Evolutionary conservation across 2,329 filamentous ascomycete genomes (phyloP), one percentile per base, ranked within the genome.

Genomic region (Coleophoma cylindrospora): DNA sequence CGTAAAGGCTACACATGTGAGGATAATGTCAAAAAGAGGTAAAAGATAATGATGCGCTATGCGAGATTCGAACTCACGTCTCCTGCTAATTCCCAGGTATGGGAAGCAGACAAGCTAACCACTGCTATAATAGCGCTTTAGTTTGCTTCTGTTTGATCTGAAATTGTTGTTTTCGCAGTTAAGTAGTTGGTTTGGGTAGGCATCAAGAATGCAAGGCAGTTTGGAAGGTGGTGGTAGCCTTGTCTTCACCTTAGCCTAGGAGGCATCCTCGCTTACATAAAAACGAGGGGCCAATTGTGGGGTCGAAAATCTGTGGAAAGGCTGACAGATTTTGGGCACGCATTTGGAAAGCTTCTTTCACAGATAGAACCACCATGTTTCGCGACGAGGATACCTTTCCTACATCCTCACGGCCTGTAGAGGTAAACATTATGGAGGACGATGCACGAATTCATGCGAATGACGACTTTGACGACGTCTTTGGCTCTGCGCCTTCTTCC

Each of bases 391-490:
- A 55, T n/a, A 43, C 19, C 1, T 53, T 54, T 27, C 55, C 53
- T 4, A 46, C 49, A 15, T 15, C 38, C 11, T 12, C 32, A 7
- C 15, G 34, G 3, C 11, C 19, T 33, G 15, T 27, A 27, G 48
- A 38, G 14, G 21, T 38, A 32, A 34, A 50, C n/a, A 27, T 43
- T 6, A 17, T 34, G n/a, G 43, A 32, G 8, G 13, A 11, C 3
- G 36, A 47, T 15, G 40, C 48, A 22, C 14, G 38, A 13, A 32
- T 41, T 5, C 45, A 48, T 40, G 17, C 37, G 9, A 63, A 64
- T 27, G 58, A 64, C 45, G 56, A 59, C 36, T 53, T 66, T 12
- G 61, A 65, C 41, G 64, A 66, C 50, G 57, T 66, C 11, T 66
- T 65, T 47, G 64, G 64, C 40, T 66, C 64, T 7, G 61, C 51